Evolutionary conservation across 108 stramenopile species (phyloP).

Genomic region (Schizochytrium sp.): DNA sequence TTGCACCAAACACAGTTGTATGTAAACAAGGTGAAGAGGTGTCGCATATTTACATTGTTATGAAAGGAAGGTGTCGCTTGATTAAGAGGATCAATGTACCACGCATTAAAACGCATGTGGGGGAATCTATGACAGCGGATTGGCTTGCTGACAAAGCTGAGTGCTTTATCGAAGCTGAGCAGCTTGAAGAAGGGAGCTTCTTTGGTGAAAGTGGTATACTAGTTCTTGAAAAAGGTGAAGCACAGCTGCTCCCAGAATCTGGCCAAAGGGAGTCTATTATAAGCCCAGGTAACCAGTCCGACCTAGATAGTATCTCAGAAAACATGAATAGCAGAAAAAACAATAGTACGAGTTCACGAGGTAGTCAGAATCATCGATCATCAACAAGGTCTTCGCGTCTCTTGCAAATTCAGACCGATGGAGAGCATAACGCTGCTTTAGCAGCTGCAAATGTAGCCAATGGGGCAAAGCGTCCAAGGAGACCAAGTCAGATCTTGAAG

Average conservation of each 20-base stretch:
- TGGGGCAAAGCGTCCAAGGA: neutral
- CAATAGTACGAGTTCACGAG: neutral
- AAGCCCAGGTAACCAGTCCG: too few species aligned
- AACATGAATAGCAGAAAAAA: neutral
- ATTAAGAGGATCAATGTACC: constrained; percentile 22
- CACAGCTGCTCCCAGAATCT: too few species aligned
- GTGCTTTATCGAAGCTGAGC: constrained; percentile 8
- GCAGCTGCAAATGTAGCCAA: neutral
- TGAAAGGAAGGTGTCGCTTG: constrained; percentile 12
- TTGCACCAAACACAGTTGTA: constrained; percentile 17
- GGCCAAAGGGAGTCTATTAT: too few species aligned
- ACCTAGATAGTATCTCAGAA: too few species aligned
- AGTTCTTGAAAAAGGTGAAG: neutral
- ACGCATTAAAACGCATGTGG: neutral
- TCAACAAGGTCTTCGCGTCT: neutral
- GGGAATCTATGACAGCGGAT: constrained; percentile 21
- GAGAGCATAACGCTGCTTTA: neutral
- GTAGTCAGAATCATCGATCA: neutral
- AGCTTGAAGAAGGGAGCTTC: neutral
- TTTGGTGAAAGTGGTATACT: constrained; percentile 52
- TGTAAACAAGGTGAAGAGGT: constrained; percentile 38
- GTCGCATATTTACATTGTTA: constrained; percentile 22
- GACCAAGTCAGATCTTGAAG: constrained; percentile 9
- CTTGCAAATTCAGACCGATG: neutral
- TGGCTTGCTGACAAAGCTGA: neutral